Base-by-base conservation (phyloP, 768 basidiomycete species). In the Antrodiella citrinella region DNA sequence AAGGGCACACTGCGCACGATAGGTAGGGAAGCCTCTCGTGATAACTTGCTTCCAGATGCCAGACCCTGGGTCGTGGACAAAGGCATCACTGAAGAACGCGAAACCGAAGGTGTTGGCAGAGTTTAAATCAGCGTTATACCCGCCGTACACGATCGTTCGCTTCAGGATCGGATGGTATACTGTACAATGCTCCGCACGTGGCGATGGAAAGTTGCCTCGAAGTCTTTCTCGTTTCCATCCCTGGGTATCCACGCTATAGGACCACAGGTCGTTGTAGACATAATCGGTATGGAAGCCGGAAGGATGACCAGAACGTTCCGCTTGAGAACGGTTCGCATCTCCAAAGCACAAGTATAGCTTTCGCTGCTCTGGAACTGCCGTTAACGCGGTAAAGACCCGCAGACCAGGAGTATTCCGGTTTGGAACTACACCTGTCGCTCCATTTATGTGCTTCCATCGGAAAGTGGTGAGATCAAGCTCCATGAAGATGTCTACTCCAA, bases 71-170 rank as follows among this genome's bases (percentile, higher is more conserved):
- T 59, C 59, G 57, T 56, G 62, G 26, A 69, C 51, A 58, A 67
- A 71, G 0, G 69, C 68, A 44, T 71, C 69, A 19, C 67, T 67
- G 45, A 58, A 70, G 56, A 69, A 71, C 21, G 65, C 57, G 53
- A 57, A 70, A 1, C 52, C 48, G 49, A 65, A 67, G 3, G 30
- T 51, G n/a, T 42, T 21, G 3, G 11, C 26, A 15, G 24, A 20
- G 41, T 23, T 18, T 26, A 41, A 11, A 2, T 49, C 46, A 21
- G 22, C 2, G 47, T 22, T 64, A 53, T 69, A 72, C 2, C 71
- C 70, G 15, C 69, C 69, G 44, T 65, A 71, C 0, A 67, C 47
- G 47, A 72, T 56, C 7, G 62, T 64, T 20, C 65, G 63, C 50
- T 67, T 61, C 30, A 71, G 55, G 25, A 54, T 57, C 23, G 52